Evolutionary conservation across 2,329 filamentous ascomycete genomes (phyloP), one percentile per base, ranked within the genome.

Genomic region (Didymella segeticola): DNA sequence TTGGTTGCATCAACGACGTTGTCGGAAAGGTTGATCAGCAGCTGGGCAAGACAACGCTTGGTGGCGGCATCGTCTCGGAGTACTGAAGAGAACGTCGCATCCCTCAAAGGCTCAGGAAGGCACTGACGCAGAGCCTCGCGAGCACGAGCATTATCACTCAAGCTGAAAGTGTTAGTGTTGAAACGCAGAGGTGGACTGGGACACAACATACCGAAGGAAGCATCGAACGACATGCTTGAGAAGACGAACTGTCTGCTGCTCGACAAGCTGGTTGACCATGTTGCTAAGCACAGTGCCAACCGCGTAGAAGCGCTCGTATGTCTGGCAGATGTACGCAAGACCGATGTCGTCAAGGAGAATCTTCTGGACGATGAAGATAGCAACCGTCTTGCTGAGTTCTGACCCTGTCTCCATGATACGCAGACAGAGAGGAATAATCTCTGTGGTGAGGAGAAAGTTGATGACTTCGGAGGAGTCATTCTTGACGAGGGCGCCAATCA

Each of bases 281-380:
- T 98, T 99, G 79, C 91, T 96, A 31, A 99, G 81, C 5, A 99
- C 95, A 1, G 95, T 99, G 5, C 95, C 95, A 5, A 99, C 95
- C 7, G 95, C 95, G 67, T 98, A 99, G 78, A 99, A 99, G 17
- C 95, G 86, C 80, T 99, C 95, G 69, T 99, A 99, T 0, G 95
- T 99, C 61, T 96, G 93, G 78, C 95, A 99, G 54, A 99, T 99
- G 77, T 99, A 99, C 70, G 95, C 95, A 58, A 99, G 83, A 4
- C 95, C 95, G 68, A 96, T 93, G 69, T 99, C 95, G 71, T 99
- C 95, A 2, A 99, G 85, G 46, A 99, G 80, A 22, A 99, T 99
- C 83, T 99, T 99, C 78, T 99, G 95, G 15, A 99, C 95, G 68
- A 99, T 99, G 80, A 99, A 99, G 68, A 99, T 99, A 53, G 95